Conservation (phyloP, 257 asterid species). For the Fraxinus excelsior region DNA sequence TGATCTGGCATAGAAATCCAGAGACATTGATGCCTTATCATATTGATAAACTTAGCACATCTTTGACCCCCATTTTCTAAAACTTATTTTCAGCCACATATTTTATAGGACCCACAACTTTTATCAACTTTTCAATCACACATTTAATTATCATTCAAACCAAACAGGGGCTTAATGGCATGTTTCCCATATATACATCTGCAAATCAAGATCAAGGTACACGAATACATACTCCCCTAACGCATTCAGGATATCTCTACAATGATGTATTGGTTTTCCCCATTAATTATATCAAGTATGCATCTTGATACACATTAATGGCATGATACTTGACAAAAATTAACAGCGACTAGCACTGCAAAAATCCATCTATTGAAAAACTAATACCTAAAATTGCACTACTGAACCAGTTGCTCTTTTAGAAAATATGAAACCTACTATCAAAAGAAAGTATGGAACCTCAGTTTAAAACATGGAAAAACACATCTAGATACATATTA, state of each 20-base stretch:
- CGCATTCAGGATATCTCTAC: not conserved
- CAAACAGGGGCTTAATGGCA: not conserved
- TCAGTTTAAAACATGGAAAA: slow-evolving; percentile 7
- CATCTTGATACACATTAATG: not conserved
- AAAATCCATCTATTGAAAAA: not conserved
- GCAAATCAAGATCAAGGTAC: not conserved
- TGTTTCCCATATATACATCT: not conserved
- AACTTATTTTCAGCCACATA: no score
- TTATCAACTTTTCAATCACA: no score
- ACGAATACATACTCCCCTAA: not conserved
- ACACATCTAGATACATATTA: slow-evolving; percentile 7
- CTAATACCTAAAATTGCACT: not conserved
- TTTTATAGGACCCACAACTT: no score
- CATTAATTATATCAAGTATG: not conserved
- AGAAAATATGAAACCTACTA: not conserved
- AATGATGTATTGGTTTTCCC: not conserved
- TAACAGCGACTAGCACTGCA: not conserved
- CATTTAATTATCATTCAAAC: no score
- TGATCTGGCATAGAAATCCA: not conserved
- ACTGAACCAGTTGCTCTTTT: not conserved
- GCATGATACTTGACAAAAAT: not conserved
- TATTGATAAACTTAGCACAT: no score
- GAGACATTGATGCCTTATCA: not conserved
- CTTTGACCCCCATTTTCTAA: no score
- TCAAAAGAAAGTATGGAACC: not conserved